Evolutionary conservation across 2,329 filamentous ascomycete genomes (phyloP).

Genomic region (Camptophora hylomeconis): DNA sequence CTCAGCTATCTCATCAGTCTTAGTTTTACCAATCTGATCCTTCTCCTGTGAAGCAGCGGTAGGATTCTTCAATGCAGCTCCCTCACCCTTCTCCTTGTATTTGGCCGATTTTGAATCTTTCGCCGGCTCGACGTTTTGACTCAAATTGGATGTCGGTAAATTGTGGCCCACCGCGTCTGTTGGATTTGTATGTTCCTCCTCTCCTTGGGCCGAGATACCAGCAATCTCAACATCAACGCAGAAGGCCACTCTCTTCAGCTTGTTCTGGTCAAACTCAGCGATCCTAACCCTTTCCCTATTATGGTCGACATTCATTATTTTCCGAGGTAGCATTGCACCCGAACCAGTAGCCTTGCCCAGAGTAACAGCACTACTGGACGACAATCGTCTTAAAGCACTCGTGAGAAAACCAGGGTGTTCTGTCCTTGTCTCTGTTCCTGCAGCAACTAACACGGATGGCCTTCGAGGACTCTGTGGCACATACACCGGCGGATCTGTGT

Average conservation of each 20-base stretch:
- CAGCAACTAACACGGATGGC: constrained; percentile 17
- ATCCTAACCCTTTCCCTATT: constrained; percentile 68
- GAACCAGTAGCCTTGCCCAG: constrained; percentile 40
- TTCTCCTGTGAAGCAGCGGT: constrained; percentile 32
- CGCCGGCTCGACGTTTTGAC: constrained; percentile 24
- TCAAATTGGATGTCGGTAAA: constrained; percentile 18
- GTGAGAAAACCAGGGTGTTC: constrained; percentile 61
- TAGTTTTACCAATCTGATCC: not conserved
- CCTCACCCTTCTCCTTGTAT: constrained; percentile 58
- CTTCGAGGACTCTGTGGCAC: constrained; percentile 35
- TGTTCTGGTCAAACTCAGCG: constrained; percentile 63
- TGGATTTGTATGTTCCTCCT: constrained; percentile 31
- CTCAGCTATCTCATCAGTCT: constrained; percentile 8
- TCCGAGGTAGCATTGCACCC: constrained; percentile 65
- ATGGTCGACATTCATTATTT: constrained; percentile 71
- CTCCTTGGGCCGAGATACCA: constrained; percentile 64
- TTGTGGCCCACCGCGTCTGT: constrained; percentile 13
- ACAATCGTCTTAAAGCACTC: constrained; percentile 69
- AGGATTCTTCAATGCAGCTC: constrained; percentile 57
- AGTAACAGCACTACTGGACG: constrained; percentile 46
- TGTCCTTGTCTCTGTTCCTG: constrained; percentile 41
- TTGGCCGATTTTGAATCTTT: constrained; percentile 36
- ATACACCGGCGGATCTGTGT: constrained; percentile 33
- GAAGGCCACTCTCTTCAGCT: constrained; percentile 79
- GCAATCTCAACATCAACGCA: constrained; percentile 97